Evolutionary conservation across 768 basidiomycete species (phyloP), one percentile per base, ranked within the genome.

Genomic region (Leccinum incarnatum): DNA sequence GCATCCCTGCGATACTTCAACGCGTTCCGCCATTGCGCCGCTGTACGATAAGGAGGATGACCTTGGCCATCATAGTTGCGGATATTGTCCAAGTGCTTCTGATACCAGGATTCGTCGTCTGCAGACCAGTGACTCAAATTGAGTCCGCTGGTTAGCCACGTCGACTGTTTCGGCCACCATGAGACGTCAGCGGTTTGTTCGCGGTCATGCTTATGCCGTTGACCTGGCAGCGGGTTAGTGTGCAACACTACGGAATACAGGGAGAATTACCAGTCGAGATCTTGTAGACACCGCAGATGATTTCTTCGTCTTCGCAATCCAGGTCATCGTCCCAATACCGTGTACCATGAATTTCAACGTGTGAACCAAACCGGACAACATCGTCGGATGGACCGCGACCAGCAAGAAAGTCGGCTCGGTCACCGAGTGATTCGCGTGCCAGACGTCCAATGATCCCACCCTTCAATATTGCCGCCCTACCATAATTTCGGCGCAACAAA

Each of bases 161-260:
- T 60, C 0, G 21, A 56, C 36, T 60, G 45, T n/a, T 60, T 60
- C 0, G 32, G 59, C 59, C 55, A 60, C 59, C 54, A 56, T n/a
- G 34, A 60, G 2, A 60, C 25, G 14, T 55, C 34, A 7, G 59
- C 5, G 2, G 30, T 30, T 7, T 30, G 30, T 30, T 30, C 30
- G 30, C 30, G 30, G 30, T 30, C 6, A 30, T 30, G 45, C 52
- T 27, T 37, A 37, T 37, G 36, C 36, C 56, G 59, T 15, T 56
- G 21, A 21, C 46, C 46, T 47, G 9, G 46, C 21, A 47, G 9
- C 3, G 19, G 17, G 10, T 37, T 37, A 37, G 36, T 37, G 36
- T 37, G 36, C 36, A 5, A 37, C 10, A 37, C 36, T 37, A 37
- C 12, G 36, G 36, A 37, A 37, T 37, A 37, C 15, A 37, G 36